Percentiles rank a stretch among this genome's conserved stretches.
Conservation (phyloP, 2,329 filamentous ascomycete species). For the Graphilbum fragrans region DNA sequence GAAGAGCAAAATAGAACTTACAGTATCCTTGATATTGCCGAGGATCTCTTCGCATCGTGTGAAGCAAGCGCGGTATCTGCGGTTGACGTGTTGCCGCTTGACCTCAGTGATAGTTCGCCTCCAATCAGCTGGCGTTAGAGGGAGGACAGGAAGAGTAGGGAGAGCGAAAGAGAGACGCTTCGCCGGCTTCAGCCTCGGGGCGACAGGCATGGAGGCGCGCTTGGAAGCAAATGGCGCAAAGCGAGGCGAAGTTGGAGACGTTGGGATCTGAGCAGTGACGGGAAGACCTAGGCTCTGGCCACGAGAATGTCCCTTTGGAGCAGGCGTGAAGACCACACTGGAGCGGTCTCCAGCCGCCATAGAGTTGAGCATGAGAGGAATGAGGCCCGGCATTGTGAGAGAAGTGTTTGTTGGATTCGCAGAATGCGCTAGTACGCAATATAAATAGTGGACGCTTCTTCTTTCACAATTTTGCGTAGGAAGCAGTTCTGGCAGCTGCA, state of each 20-base stretch:
- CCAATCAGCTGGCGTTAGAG: constrained; percentile 38
- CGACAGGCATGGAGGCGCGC: constrained; percentile 5
- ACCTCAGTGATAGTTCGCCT: constrained; percentile 35
- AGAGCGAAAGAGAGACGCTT: constrained; percentile 13
- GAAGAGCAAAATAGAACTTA: constrained; percentile 16
- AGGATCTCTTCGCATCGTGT: constrained; percentile 40
- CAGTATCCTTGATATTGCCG: constrained; percentile 30
- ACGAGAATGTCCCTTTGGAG: constrained; percentile 1
- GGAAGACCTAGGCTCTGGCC: constrained; percentile 4
- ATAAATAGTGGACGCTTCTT: too few relatives aligned
- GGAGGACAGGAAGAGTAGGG: constrained; percentile 17
- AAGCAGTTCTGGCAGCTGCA: too few relatives aligned
- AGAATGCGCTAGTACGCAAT: too few relatives aligned
- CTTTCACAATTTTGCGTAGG: too few relatives aligned
- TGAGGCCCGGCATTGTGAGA: constrained; percentile 11
- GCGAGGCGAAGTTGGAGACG: neutral
- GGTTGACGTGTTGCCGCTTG: constrained; percentile 39
- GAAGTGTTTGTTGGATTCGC: neutral
- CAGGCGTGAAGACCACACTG: constrained; percentile 5
- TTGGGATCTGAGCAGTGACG: neutral
- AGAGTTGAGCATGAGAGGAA: constrained; percentile 11
- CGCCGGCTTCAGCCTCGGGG: constrained; percentile 6
- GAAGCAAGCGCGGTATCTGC: constrained; percentile 40
- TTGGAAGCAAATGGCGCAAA: neutral
- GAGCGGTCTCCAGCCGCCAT: constrained; percentile 8